phyloP scores from a whole-genome alignment of 768 basidiomycete species.

The Candolleomyces efflorescens region DNA sequence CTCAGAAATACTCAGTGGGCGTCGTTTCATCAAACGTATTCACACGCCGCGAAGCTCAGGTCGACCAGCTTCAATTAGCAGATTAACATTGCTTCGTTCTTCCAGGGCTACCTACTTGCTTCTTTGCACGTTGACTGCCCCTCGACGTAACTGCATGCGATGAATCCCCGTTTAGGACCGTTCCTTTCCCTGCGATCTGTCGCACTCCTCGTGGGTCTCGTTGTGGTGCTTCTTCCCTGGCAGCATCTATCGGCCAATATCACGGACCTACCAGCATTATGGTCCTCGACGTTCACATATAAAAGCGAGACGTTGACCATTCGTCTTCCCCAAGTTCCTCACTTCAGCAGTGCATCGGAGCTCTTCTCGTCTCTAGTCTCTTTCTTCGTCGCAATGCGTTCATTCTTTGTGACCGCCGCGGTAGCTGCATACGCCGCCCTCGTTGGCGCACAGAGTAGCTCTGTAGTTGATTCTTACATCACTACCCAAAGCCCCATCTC shows the following conservation, averaged over 20 bases:
- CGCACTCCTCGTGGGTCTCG: not conserved
- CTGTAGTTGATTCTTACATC: conserved; percentile 45
- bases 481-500: conserved; percentile 49
- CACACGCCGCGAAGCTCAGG: no score
- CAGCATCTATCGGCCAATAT: not conserved
- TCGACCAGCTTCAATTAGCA: no score
- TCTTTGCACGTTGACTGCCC: no score
- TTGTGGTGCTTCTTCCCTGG: not conserved
- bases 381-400: conserved; percentile 24
- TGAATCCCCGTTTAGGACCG: not conserved
- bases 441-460: conserved; percentile 18
- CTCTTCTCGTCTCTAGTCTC: not conserved
- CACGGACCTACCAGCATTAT: not conserved
- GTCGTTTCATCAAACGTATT: no score
- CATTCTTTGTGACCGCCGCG: conserved; percentile 19
- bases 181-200: not conserved
- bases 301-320: not conserved
- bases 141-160: not conserved
- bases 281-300: not conserved
- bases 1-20: no score
- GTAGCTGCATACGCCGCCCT: conserved; percentile 19
- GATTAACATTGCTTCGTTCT: no score
- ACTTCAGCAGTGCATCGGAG: not conserved
- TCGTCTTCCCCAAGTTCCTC: not conserved
- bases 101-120: no score